Base-by-base conservation (phyloP, 768 basidiomycete genomes). In the Neoboletus brunneissimus region DNA sequence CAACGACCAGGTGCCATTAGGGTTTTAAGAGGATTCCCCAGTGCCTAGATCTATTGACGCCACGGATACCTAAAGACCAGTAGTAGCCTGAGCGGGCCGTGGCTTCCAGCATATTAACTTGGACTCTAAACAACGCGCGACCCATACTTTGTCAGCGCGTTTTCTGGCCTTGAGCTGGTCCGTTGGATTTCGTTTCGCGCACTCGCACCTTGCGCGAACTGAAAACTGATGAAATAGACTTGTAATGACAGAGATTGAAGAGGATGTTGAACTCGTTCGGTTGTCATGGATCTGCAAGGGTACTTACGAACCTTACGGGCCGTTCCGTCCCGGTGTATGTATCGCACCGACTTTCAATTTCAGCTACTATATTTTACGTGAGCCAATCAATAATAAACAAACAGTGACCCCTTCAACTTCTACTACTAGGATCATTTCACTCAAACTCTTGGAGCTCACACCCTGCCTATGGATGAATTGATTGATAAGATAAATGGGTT, bases 1-100 rank as follows among this genome's bases (percentile, higher is more conserved):
- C 57, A 44, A 50, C 32, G 48, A 48, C 40, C 57, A 55, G 52
- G 44, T 59, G 48, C 22, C 22, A 15, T 18, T 13, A 6, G 18
- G 13, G 47, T 51, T 48, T 25, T 32, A 34, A 49, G 57, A 32
- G 31, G 5, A 23, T 25, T 16, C 6, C 40, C 8, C 18, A 15
- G 37, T 13, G 45, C 23, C 8, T 8, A 49, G 5, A 42, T 34
- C 20, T 50, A 7, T 43, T 25, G n/a, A 41, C 46, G 11, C n/a
- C 42, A 34, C 16, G 4, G 47, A 20, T n/a, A 25, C 12, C 9
- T 31, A 25, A 13, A 15, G 51, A 41, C 23, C 22, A 23, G 53
- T n/a, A 35, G n/a, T 16, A 20, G n/a, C 18, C 4, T 10, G 34
- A 31, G n/a, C 25, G 27, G 31, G 25, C 20, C 23, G 32, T 29